phyloP scores from a whole-genome alignment of 1,284 basidiomycete species.

The Ustilago esculenta region DNA sequence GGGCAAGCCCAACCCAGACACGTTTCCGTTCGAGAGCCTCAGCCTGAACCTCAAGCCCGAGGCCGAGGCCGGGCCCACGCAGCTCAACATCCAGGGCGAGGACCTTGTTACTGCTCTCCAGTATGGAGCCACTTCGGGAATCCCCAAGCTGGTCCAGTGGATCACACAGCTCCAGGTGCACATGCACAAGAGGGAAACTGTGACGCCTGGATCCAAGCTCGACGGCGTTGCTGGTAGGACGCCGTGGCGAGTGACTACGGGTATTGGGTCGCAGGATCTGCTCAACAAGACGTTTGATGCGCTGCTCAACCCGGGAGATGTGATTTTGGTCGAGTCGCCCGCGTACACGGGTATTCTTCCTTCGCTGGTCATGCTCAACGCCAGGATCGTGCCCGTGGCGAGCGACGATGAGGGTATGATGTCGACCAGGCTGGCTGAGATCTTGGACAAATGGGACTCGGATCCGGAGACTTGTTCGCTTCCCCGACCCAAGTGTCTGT shows the following conservation, averaged over 20 bases:
- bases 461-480: slow-evolving; percentile 71
- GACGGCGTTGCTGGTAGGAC: slow-evolving; percentile 38
- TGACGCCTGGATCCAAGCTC: slow-evolving; percentile 44
- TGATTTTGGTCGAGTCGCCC: slow-evolving; percentile 84
- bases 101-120: slow-evolving; percentile 66
- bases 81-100: slow-evolving; percentile 62
- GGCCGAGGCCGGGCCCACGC: slow-evolving; percentile 42
- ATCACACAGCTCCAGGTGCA: slow-evolving; percentile 71
- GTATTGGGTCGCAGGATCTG: slow-evolving; percentile 86
- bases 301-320: slow-evolving; percentile 81
- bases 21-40: slow-evolving; percentile 86
- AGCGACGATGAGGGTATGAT: slow-evolving; percentile 82
- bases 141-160: slow-evolving; percentile 75
- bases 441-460: slow-evolving; percentile 79
- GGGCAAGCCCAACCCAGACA: slow-evolving; percentile 80
- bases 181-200: slow-evolving; percentile 75
- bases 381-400: slow-evolving; percentile 72
- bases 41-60: slow-evolving; percentile 70
- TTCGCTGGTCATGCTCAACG: slow-evolving; percentile 44
- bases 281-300: slow-evolving; percentile 74
- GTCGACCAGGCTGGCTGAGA: slow-evolving; percentile 74
- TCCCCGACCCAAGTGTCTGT: slow-evolving; percentile 79
- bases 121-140: slow-evolving; percentile 77
- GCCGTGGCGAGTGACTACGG: slow-evolving; percentile 79
- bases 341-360: slow-evolving; percentile 72